Evolutionary conservation across 2,329 filamentous ascomycete genomes (phyloP).

Genomic region (Aspergillus ustus): DNA sequence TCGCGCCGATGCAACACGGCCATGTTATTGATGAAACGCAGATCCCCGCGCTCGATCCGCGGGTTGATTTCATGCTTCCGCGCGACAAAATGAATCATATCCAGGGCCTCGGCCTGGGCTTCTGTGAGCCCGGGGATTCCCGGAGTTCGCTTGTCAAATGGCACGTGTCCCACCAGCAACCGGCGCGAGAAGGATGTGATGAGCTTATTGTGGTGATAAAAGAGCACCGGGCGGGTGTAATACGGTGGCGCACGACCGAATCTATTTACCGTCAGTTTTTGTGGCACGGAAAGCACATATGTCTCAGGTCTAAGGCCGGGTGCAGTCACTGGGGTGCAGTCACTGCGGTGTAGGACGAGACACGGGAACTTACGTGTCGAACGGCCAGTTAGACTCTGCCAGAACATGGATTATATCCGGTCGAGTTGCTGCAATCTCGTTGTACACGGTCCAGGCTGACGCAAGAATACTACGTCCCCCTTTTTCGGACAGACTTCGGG

Average conservation of each 20-base stretch:
- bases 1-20: conserved; percentile 18
- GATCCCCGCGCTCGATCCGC: conserved; percentile 18
- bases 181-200: conserved; percentile 19
- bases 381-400: conserved; percentile 16
- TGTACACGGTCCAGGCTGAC: conserved; percentile 20
- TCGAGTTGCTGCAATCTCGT: conserved; percentile 20
- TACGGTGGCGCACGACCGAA: conserved; percentile 17
- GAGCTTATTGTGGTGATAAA: conserved; percentile 16
- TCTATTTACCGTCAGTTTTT: conserved; percentile 9
- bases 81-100: conserved; percentile 16
- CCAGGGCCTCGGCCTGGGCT: conserved; percentile 17
- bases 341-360: not conserved
- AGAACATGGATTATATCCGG: conserved; percentile 18
- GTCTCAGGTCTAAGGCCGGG: not conserved
- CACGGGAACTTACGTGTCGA: conserved; percentile 16
- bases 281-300: not conserved
- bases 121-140: conserved; percentile 19
- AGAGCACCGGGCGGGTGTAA: conserved; percentile 18
- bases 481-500: conserved; percentile 15
- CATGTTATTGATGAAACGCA: conserved; percentile 22
- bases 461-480: conserved; percentile 18
- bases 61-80: conserved; percentile 19
- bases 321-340: not conserved
- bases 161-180: conserved; percentile 17
- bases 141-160: conserved; percentile 15